A percentile compares a stretch with the other conserved stretches of the same genome.
Evolutionary conservation across 2,329 filamentous ascomycete species (phyloP).

Genomic region (Apiospora kogelbergensis): DNA sequence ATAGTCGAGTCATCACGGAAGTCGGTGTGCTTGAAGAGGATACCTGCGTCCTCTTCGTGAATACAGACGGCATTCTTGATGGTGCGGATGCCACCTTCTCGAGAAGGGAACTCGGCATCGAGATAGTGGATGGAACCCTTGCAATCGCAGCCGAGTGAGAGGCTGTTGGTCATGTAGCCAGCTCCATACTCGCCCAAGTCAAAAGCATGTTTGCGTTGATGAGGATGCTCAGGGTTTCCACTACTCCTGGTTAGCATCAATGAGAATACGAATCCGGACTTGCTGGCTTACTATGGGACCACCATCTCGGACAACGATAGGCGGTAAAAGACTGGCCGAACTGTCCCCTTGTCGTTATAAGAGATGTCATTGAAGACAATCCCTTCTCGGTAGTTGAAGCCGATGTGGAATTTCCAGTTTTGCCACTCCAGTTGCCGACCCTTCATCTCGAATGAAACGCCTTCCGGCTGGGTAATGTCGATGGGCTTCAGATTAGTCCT

Average conservation of each 20-base stretch:
- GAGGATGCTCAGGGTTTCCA: constrained; percentile 76
- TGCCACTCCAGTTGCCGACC: constrained; percentile 82
- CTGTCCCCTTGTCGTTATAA: constrained; percentile 79
- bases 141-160: constrained; percentile 79
- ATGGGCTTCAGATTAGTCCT: constrained; percentile 80
- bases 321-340: constrained; percentile 82
- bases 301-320: constrained; percentile 93
- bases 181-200: constrained; percentile 80
- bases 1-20: constrained; percentile 88
- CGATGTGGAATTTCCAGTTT: constrained; percentile 90
- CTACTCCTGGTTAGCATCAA: constrained; percentile 23
- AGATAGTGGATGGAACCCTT: constrained; percentile 91
- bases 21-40: constrained; percentile 92
- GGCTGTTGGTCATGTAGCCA: constrained; percentile 80
- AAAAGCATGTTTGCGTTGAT: constrained; percentile 80
- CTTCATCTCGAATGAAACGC: constrained; percentile 79
- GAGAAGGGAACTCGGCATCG: constrained; percentile 81
- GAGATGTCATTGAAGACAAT: constrained; percentile 88
- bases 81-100: constrained; percentile 69
- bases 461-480: constrained; percentile 84
- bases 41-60: constrained; percentile 89
- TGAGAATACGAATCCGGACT: neutral
- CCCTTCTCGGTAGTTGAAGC: constrained; percentile 93
- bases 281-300: constrained; percentile 65
- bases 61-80: constrained; percentile 96